A percentile compares a stretch with the other conserved stretches of the same genome.
Conservation (phyloP, 75 land plant genomes). For the Isoetes taiwanensis region DNA sequence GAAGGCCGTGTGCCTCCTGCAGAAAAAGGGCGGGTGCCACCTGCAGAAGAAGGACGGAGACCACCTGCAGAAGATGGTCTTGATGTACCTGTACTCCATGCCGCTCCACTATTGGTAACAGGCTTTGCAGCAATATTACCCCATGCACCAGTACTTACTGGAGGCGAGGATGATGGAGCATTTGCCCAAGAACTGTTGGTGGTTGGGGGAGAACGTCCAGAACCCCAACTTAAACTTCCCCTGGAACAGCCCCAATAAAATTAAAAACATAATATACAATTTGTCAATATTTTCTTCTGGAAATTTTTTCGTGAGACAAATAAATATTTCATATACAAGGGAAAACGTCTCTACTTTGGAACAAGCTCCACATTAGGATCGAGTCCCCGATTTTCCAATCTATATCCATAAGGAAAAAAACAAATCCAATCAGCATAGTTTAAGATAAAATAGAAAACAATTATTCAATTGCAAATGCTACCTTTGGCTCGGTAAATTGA, state of each 20-base stretch:
- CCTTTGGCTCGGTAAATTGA: constrained; percentile 93
- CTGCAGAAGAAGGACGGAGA: constrained; percentile 65
- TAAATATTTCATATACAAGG: neutral
- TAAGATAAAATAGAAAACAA: neutral
- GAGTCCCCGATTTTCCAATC: constrained; percentile 88
- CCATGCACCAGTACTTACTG: constrained; percentile 24
- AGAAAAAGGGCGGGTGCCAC: constrained; percentile 43
- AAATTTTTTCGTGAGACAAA: neutral
- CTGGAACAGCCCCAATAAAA: too few species aligned
- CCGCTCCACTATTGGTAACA: constrained; percentile 10
- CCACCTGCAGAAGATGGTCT: neutral
- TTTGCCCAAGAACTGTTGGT: constrained; percentile 55
- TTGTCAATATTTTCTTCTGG: neutral
- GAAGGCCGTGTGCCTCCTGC: constrained; percentile 44
- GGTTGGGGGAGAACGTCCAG: constrained; percentile 52
- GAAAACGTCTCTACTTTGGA: constrained; percentile 51
- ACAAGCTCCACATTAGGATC: constrained; percentile 93
- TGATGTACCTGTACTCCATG: neutral
- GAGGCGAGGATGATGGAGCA: constrained; percentile 42
- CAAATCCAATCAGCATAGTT: neutral
- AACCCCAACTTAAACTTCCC: constrained; percentile 81
- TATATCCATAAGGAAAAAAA: constrained; percentile 18
- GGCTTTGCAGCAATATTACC: constrained; percentile 19
- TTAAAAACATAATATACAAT: neutral
- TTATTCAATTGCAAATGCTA: constrained; percentile 9